Conservation (phyloP, 2,329 filamentous ascomycete species). For the Aureobasidium sp. region DNA sequence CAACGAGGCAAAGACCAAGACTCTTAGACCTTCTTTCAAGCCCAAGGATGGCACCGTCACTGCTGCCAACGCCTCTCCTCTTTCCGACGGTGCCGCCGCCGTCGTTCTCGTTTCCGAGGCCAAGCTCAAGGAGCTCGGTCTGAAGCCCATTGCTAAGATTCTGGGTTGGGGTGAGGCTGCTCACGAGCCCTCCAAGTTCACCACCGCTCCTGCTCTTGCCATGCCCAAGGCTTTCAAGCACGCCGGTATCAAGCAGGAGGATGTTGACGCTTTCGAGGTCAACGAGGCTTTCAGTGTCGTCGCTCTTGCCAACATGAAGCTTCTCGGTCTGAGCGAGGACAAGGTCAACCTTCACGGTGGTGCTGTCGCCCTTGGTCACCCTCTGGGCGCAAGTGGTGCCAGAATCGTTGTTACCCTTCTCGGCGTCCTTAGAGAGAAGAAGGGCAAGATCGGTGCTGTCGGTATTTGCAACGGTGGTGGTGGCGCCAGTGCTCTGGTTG, state of each 20-base stretch:
- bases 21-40: conserved; percentile 66
- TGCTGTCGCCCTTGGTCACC: conserved; percentile 91
- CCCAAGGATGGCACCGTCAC: conserved; percentile 83
- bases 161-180: conserved; percentile 95
- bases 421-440: conserved; percentile 80
- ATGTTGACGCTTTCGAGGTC: conserved; percentile 93
- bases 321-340: conserved; percentile 67
- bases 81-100: conserved; percentile 90
- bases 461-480: conserved; percentile 98
- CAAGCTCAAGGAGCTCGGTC: conserved; percentile 81
- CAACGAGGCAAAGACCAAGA: conserved; percentile 43
- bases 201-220: conserved; percentile 81
- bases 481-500: conserved; percentile 84
- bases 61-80: conserved; percentile 88
- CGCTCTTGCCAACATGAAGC: conserved; percentile 90
- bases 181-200: conserved; percentile 88
- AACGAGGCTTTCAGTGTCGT: conserved; percentile 99
- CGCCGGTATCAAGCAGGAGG: conserved; percentile 66
- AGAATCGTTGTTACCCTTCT: conserved; percentile 87
- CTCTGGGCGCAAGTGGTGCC: conserved; percentile 85
- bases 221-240: conserved; percentile 98
- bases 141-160: conserved; percentile 93
- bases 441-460: conserved; percentile 84
- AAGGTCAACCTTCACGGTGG: conserved; percentile 95
- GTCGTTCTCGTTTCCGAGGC: conserved; percentile 89